These are phyloP conservation scores for Diaporthe ilicicola DNA, from an alignment of 2,329 filamentous ascomycete genomes.

Conservation along the genomic window DNA sequence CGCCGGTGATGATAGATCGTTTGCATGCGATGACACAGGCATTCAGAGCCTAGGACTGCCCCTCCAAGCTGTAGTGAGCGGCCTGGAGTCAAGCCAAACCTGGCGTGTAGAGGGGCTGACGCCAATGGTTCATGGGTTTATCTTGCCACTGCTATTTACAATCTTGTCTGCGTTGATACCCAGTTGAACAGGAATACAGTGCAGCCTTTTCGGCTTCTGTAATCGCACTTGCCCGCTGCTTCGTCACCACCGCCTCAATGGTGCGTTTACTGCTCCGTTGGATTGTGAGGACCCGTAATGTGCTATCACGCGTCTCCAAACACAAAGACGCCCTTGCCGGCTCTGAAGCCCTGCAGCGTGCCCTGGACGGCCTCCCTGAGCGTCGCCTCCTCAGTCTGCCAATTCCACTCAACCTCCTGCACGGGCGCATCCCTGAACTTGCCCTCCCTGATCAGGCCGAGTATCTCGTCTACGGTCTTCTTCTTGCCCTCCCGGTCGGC, in stretches of 20 bases:
- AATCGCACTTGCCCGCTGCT: not conserved
- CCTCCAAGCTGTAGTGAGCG: not conserved
- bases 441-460: constrained; percentile 77
- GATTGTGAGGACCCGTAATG: not conserved
- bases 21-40: constrained; percentile 94
- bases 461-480: constrained; percentile 83
- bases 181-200: not conserved
- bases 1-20: constrained; percentile 93
- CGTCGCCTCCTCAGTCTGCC: constrained; percentile 76
- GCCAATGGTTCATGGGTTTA: not conserved
- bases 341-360: constrained; percentile 83
- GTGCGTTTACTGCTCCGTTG: not conserved
- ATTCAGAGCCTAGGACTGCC: constrained; percentile 70
- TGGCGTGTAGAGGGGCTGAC: not conserved
- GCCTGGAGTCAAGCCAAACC: not conserved
- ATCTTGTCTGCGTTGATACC: constrained; percentile 18
- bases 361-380: constrained; percentile 81
- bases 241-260: not conserved
- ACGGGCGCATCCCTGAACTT: constrained; percentile 86
- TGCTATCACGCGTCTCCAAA: constrained; percentile 67
- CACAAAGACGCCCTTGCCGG: constrained; percentile 89
- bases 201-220: not conserved
- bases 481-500: constrained; percentile 76
- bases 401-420: constrained; percentile 83
- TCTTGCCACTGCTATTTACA: constrained; percentile 7